Conservation (phyloP, 345 rosid genomes). For the Luvunga scandens region DNA sequence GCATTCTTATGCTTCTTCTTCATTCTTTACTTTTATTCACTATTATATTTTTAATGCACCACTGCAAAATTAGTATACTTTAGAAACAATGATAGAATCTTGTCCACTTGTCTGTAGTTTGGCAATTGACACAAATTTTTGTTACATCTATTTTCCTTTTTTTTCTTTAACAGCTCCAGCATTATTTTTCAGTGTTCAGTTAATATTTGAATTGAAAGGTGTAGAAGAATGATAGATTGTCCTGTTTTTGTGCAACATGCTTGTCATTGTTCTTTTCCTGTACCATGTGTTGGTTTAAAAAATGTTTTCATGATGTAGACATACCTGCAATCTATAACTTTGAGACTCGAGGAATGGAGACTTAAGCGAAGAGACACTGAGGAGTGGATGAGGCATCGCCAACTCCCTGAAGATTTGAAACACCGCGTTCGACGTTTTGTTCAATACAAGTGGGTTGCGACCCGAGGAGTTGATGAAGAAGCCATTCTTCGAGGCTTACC, state of each 20-base stretch:
- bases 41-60: background rate
- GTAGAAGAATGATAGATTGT: background rate
- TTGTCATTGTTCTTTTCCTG: background rate
- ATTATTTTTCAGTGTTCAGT: background rate
- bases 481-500: conserved; percentile 70
- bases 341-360: conserved; percentile 95
- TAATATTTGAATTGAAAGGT: background rate
- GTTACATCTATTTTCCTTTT: background rate
- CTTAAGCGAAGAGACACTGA: conserved; percentile 86
- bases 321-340: conserved; percentile 80
- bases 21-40: background rate
- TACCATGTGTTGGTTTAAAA: conserved; percentile 5
- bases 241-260: background rate
- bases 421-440: conserved; percentile 63
- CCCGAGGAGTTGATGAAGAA: conserved; percentile 91
- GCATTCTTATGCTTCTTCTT: background rate
- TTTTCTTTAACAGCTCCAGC: background rate
- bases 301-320: conserved; percentile 44
- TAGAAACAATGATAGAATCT: background rate
- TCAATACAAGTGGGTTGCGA: conserved; percentile 89
- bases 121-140: background rate
- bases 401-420: conserved; percentile 80
- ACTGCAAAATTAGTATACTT: background rate
- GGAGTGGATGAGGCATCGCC: conserved; percentile 96
- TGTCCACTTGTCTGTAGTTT: background rate